Percentiles rank a stretch among this genome's conserved stretches.
Evolutionary conservation across 257 asterid species (phyloP).

Genomic region (Oldenlandia corymbosa): DNA sequence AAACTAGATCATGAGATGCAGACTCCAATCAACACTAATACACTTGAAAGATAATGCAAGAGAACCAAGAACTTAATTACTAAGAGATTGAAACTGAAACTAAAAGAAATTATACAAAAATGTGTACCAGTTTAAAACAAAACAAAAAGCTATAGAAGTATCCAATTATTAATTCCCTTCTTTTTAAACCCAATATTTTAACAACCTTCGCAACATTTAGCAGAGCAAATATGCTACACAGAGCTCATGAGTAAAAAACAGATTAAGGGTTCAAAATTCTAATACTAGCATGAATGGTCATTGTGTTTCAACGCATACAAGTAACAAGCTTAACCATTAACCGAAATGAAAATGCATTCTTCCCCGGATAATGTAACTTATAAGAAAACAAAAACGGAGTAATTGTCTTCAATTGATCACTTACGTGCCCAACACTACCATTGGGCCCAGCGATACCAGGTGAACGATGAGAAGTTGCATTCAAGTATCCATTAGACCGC

Average conservation of each 20-base stretch:
- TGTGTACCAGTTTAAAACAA: neutral
- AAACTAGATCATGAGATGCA: neutral
- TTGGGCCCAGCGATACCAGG: slow-evolving; percentile 64
- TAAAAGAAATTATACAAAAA: neutral
- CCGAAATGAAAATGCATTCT: neutral
- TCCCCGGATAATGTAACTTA: neutral
- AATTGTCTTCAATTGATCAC: slow-evolving; percentile 23
- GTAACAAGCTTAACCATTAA: neutral
- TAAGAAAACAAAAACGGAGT: neutral
- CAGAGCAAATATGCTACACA: neutral
- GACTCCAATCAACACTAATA: neutral
- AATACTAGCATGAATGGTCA: neutral
- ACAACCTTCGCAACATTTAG: too few relatives aligned
- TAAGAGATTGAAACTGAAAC: neutral
- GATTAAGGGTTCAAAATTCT: neutral
- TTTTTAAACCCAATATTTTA: too few relatives aligned
- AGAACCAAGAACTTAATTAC: neutral
- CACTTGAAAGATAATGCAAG: neutral
- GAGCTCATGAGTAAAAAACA: neutral
- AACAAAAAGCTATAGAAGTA: too few relatives aligned
- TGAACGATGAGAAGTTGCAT: slow-evolving; percentile 72
- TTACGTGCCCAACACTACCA: slow-evolving; percentile 74
- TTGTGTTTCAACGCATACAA: neutral
- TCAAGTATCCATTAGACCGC: slow-evolving; percentile 77
- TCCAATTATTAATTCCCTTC: too few relatives aligned